phyloP scores from a whole-genome alignment of 78 protist species.

The Isochrysis galbana region DNA sequence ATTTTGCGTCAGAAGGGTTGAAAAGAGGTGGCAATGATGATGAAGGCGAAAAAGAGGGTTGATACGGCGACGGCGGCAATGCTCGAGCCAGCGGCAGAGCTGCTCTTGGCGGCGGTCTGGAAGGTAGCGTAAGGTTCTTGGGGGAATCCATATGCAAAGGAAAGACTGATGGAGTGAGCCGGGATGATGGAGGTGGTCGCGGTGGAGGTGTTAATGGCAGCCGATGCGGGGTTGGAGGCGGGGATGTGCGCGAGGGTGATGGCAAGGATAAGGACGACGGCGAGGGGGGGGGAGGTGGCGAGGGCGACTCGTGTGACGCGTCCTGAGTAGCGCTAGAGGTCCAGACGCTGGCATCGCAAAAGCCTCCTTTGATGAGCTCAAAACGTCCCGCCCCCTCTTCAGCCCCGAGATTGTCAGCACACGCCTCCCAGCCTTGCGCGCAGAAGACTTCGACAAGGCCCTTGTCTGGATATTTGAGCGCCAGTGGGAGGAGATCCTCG shows the following conservation, averaged over 20 bases:
- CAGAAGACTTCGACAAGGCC: background rate
- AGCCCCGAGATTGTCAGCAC: background rate
- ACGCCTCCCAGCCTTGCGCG: background rate
- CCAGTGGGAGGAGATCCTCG: background rate
- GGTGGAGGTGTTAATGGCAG: too few relatives aligned
- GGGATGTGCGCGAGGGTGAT: background rate
- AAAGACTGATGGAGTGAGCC: too few relatives aligned
- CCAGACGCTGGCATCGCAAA: background rate
- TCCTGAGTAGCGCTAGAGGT: background rate
- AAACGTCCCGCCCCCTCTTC: background rate
- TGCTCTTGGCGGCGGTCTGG: too few relatives aligned
- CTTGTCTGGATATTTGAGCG: background rate
- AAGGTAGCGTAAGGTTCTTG: too few relatives aligned
- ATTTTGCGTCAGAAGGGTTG: too few relatives aligned
- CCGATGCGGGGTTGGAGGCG: background rate
- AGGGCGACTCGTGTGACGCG: background rate
- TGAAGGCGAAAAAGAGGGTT: too few relatives aligned
- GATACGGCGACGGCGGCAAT: too few relatives aligned
- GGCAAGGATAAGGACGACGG: background rate
- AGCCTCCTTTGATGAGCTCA: background rate
- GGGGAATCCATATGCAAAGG: too few relatives aligned
- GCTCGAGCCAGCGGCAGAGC: too few relatives aligned
- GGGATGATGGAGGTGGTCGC: too few relatives aligned
- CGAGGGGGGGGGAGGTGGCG: background rate
- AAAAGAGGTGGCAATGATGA: too few relatives aligned